Evolutionary conservation across 768 basidiomycete genomes (phyloP).

Genomic region (Lyophyllum shimeji): DNA sequence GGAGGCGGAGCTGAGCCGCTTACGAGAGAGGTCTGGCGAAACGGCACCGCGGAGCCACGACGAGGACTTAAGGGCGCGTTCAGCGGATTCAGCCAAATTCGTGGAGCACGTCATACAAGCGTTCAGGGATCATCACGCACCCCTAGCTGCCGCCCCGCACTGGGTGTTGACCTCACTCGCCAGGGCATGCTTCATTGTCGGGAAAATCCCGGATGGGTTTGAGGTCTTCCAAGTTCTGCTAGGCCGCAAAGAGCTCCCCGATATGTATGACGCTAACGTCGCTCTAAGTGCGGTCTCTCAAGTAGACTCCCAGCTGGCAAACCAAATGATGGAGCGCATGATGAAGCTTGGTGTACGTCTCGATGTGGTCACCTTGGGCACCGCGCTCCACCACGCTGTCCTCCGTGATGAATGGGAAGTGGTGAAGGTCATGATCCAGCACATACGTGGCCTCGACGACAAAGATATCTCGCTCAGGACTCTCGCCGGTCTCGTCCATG

Average conservation of each 20-base stretch:
- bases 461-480: slow-evolving; percentile 46
- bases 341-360: slow-evolving; percentile 44
- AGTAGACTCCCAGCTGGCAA: slow-evolving; percentile 45
- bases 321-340: slow-evolving; percentile 52
- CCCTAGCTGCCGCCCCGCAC: slow-evolving; percentile 48
- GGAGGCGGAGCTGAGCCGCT: slow-evolving; percentile 14
- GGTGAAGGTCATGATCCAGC: slow-evolving; percentile 39
- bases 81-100: slow-evolving; percentile 36
- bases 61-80: slow-evolving; percentile 10
- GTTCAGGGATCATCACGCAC: slow-evolving; percentile 43
- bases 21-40: not conserved
- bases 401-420: slow-evolving; percentile 42
- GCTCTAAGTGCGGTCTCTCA: slow-evolving; percentile 54
- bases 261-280: slow-evolving; percentile 66
- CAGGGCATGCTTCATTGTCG: slow-evolving; percentile 60
- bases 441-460: slow-evolving; percentile 34
- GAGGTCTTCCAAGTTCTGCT: slow-evolving; percentile 45
- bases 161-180: slow-evolving; percentile 58
- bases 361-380: slow-evolving; percentile 56
- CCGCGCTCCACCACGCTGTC: slow-evolving; percentile 60
- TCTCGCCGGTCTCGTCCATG: slow-evolving; percentile 46
- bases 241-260: slow-evolving; percentile 51
- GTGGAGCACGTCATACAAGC: slow-evolving; percentile 42
- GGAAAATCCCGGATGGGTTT: slow-evolving; percentile 46
- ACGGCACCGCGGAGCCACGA: slow-evolving; percentile 1